Percentiles rank a stretch among this genome's conserved stretches.
Conservation (phyloP, 2,329 filamentous ascomycete species). For the Truncatella angustata region DNA sequence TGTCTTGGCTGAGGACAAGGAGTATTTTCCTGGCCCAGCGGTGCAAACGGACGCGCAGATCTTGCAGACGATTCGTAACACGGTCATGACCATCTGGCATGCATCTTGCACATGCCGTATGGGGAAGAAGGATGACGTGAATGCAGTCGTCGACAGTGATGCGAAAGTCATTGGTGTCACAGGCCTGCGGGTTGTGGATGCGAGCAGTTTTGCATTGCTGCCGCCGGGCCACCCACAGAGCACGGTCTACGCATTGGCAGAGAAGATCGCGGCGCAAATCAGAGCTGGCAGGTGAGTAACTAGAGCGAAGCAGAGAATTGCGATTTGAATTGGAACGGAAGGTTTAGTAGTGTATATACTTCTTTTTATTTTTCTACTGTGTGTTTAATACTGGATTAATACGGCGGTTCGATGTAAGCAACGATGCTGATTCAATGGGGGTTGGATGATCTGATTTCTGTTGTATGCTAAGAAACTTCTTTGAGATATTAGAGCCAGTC, state of each 20-base stretch:
- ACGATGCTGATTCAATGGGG: too few species aligned
- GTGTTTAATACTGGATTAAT: too few species aligned
- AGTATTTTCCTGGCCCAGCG: constrained; percentile 10
- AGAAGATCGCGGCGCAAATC: constrained; percentile 10
- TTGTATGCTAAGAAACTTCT: too few species aligned
- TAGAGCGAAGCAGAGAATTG: too few species aligned
- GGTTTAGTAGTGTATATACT: neutral
- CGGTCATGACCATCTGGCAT: constrained; percentile 16
- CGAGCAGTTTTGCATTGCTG: constrained; percentile 12
- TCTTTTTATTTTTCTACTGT: too few species aligned
- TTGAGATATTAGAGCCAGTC: too few species aligned
- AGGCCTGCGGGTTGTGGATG: constrained; percentile 14
- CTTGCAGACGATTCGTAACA: constrained; percentile 3
- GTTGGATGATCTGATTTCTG: too few species aligned
- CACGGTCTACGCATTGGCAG: constrained; percentile 10
- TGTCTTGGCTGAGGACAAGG: neutral
- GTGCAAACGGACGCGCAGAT: constrained; percentile 12
- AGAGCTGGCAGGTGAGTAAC: neutral
- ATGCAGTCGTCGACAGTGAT: constrained; percentile 16
- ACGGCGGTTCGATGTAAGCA: neutral
- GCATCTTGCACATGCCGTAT: constrained; percentile 16
- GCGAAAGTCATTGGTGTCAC: constrained; percentile 16
- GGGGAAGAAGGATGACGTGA: constrained; percentile 12
- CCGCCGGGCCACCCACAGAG: constrained; percentile 12
- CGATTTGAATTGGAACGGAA: neutral